Percentiles rank a stretch among this genome's conserved stretches.
These are phyloP conservation scores for Dunaliella primolecta DNA, from an alignment of 139 green algal genomes.

Conservation along the genomic window DNA sequence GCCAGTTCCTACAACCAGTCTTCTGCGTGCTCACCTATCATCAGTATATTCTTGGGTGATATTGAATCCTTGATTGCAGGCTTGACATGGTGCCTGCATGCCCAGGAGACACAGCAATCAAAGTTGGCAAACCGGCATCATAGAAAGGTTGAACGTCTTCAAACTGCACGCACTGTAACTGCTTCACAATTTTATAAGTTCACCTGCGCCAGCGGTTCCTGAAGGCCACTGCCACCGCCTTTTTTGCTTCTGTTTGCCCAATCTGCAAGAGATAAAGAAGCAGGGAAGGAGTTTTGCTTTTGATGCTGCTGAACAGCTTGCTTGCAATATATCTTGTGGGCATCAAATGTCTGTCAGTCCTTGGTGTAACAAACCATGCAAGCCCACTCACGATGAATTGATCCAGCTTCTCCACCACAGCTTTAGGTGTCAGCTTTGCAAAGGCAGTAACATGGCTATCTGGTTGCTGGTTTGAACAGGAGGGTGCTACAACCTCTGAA, in stretches of 20 bases:
- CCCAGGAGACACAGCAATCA: no score
- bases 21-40: slow-evolving; percentile 19
- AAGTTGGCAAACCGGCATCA: no score
- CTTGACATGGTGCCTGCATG: slow-evolving; percentile 63
- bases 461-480: background rate
- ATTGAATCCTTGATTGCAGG: slow-evolving; percentile 76
- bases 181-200: no score
- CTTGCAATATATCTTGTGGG: background rate
- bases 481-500: background rate
- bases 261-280: background rate
- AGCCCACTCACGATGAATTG: slow-evolving; percentile 23
- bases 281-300: background rate
- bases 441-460: background rate
- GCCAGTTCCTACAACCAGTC: no score
- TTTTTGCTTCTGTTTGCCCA: slow-evolving; percentile 74
- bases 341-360: background rate
- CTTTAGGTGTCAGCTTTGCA: slow-evolving; percentile 25
- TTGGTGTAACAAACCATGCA: background rate
- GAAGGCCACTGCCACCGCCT: slow-evolving; percentile 89
- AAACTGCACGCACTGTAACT: no score
- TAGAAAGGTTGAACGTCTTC: no score
- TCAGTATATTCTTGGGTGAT: slow-evolving; percentile 86
- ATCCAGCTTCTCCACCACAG: slow-evolving; percentile 44
- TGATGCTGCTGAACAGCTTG: background rate
- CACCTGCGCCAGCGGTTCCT: slow-evolving; percentile 82